Conservation (phyloP, 805 yeast genomes). For the Ogataea angusta region DNA sequence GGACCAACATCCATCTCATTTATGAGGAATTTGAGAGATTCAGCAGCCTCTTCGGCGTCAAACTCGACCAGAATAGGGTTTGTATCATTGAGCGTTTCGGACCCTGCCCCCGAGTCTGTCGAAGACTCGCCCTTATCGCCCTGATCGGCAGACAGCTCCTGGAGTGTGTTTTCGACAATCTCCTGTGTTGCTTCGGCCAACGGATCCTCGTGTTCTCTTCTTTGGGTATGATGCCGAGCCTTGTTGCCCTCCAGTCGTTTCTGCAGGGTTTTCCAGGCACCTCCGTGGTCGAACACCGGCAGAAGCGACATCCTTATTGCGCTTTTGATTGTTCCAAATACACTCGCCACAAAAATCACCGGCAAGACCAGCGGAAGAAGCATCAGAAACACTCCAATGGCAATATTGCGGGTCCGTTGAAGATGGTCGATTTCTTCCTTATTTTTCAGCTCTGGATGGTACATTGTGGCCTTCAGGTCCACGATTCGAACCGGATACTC, state of each 20-base stretch:
- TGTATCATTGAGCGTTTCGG: not conserved
- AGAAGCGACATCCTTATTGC: conserved; percentile 17
- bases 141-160: conserved; percentile 4
- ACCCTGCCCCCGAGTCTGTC: not conserved
- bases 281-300: conserved; percentile 12
- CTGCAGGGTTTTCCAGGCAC: conserved; percentile 7
- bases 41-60: conserved; percentile 2
- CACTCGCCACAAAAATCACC: conserved; percentile 22
- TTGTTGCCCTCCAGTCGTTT: conserved; percentile 6
- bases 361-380: conserved; percentile 26
- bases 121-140: not conserved
- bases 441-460: conserved; percentile 6
- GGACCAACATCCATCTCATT: conserved; percentile 8
- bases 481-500: conserved; percentile 45
- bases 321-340: conserved; percentile 27
- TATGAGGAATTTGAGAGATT: not conserved
- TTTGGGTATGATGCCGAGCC: conserved; percentile 5
- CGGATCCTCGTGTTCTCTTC: conserved; percentile 12
- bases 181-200: conserved; percentile 28
- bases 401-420: conserved; percentile 11
- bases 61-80: conserved; percentile 3
- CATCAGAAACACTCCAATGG: conserved; percentile 4
- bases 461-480: conserved; percentile 40
- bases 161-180: conserved; percentile 28
- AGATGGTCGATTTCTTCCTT: not conserved